A percentile compares a stretch with the other conserved stretches of the same genome.
These are phyloP conservation scores for Picea mariana DNA, from an alignment of 83 land plant genomes.

Conservation along the genomic window DNA sequence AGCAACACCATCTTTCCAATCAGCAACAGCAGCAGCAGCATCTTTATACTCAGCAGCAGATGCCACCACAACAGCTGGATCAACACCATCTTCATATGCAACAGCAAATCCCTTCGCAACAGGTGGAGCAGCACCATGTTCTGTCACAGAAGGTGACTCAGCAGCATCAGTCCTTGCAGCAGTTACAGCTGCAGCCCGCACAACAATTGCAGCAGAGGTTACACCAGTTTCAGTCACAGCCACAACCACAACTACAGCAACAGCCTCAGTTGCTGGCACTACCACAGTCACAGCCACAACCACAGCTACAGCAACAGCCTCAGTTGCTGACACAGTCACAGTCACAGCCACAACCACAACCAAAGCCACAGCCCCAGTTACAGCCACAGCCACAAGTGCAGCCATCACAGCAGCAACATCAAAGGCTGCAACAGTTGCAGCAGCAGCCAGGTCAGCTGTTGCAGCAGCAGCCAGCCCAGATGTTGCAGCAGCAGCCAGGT, in stretches of 20 bases:
- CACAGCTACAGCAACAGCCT: constrained; percentile 22
- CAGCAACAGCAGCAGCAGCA: constrained; percentile 42
- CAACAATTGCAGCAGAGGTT: constrained; percentile 25
- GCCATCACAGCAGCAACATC: constrained; percentile 27
- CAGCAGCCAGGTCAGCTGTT: constrained; percentile 22
- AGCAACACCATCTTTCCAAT: constrained; percentile 33
- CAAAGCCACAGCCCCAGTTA: constrained; percentile 27
- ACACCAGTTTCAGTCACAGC: constrained; percentile 23
- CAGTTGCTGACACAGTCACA: constrained; percentile 39
- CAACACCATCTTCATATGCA: constrained; percentile 26
- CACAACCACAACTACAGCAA: constrained; percentile 26
- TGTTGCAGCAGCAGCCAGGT: constrained; percentile 18
- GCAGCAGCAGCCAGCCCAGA: constrained; percentile 37
- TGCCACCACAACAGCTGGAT: constrained; percentile 23
- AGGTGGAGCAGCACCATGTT: constrained; percentile 22
- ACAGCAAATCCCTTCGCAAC: constrained; percentile 34
- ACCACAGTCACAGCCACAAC: constrained; percentile 36
- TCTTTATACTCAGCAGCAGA: constrained; percentile 22
- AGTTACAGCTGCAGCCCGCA: constrained; percentile 25
- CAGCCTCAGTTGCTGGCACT: constrained; percentile 27
- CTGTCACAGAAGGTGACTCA: constrained; percentile 13
- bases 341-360: constrained; percentile 21
- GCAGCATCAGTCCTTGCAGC: constrained; percentile 29
- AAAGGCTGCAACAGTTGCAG: constrained; percentile 13
- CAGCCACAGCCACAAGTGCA: constrained; percentile 17